phyloP scores from a whole-genome alignment of 1,139 yeast species.

The Sugiyamaella neomexicana region DNA sequence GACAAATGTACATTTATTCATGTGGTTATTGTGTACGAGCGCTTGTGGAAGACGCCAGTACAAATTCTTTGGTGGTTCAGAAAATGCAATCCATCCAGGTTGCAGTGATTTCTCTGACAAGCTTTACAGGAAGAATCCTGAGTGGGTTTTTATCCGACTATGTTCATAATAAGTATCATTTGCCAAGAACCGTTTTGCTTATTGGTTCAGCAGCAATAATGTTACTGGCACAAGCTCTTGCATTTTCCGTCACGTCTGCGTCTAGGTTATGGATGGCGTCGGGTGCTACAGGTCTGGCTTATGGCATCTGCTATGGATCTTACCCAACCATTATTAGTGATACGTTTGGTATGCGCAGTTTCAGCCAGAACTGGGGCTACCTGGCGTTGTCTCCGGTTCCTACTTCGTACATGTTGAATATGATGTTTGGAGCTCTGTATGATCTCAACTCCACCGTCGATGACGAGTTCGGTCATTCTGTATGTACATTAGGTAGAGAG shows the following conservation, averaged over 20 bases:
- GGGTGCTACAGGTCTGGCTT: conserved; percentile 65
- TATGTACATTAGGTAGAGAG: conserved; percentile 27
- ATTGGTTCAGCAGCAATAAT: conserved; percentile 47
- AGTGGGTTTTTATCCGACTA: conserved; percentile 71
- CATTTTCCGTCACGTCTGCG: conserved; percentile 38
- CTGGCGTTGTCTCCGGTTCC: conserved; percentile 47
- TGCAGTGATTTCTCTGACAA: conserved; percentile 63
- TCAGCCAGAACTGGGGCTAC: conserved; percentile 81
- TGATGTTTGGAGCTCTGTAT: conserved; percentile 42
- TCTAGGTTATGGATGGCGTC: conserved; percentile 54
- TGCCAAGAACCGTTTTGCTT: conserved; percentile 70
- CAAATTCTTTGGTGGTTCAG: conserved; percentile 29
- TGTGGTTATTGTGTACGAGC: conserved; percentile 73
- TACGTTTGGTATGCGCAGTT: conserved; percentile 66
- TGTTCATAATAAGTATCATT: conserved; percentile 51
- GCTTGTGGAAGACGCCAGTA: conserved; percentile 29
- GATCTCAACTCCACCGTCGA: conserved; percentile 35
- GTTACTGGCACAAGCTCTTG: conserved; percentile 42
- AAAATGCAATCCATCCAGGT: conserved; percentile 71
- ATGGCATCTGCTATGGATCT: conserved; percentile 78
- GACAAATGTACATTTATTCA: conserved; percentile 75
- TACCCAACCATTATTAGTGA: conserved; percentile 81
- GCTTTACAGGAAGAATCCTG: conserved; percentile 65
- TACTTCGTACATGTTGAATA: conserved; percentile 42
- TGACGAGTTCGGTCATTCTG: conserved; percentile 28